Percentiles rank a stretch among this genome's conserved stretches.
phyloP scores from a whole-genome alignment of 1,139 yeast genomes.

The Zygosaccharomyces sapae region DNA sequence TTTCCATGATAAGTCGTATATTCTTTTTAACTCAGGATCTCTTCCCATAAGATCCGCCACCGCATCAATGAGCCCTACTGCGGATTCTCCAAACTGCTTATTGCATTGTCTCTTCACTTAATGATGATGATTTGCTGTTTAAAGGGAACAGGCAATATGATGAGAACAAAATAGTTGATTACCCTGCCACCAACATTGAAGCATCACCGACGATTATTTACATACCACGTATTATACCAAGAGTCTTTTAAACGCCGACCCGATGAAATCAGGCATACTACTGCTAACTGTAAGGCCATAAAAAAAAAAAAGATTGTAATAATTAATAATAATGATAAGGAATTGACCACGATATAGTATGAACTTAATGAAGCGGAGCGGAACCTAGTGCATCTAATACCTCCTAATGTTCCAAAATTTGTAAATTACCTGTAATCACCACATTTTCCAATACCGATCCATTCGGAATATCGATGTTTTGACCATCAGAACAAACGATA shows the following conservation, averaged over 20 bases:
- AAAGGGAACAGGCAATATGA: no score
- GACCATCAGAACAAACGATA: constrained; percentile 96
- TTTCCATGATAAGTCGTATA: constrained; percentile 23
- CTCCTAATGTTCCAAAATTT: constrained; percentile 80
- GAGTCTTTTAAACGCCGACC: no score
- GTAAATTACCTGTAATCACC: constrained; percentile 93
- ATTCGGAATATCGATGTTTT: constrained; percentile 93
- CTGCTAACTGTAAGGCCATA: no score
- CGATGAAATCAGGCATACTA: no score
- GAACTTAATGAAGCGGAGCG: not conserved
- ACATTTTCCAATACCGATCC: constrained; percentile 93
- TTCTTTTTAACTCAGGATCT: not conserved
- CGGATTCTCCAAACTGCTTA: not conserved
- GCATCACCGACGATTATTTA: no score
- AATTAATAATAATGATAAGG: not conserved
- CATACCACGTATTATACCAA: no score
- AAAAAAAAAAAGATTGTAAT: no score
- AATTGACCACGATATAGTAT: not conserved
- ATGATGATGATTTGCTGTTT: no score
- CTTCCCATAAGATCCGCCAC: not conserved
- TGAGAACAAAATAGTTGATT: no score
- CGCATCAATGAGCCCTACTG: not conserved
- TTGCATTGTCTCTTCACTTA: no score
- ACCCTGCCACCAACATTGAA: no score
- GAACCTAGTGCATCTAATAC: not conserved